These are phyloP conservation scores for Fusarium sp. DNA, from an alignment of 2,329 filamentous ascomycete genomes.

Conservation along the genomic window DNA sequence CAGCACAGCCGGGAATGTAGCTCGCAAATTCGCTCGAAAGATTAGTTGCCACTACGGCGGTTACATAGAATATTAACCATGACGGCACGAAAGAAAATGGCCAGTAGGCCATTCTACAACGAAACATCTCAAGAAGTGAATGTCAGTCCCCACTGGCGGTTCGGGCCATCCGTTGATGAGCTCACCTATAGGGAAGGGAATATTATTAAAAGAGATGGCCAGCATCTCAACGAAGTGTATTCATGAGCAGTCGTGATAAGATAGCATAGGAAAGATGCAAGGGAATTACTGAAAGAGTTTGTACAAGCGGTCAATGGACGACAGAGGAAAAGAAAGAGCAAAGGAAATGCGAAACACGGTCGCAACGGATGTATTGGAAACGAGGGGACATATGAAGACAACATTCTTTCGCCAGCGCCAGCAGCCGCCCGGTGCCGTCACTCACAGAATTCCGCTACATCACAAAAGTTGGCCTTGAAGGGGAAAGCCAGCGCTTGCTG, in stretches of 20 bases:
- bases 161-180: not conserved
- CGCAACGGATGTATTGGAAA: constrained; percentile 27
- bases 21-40: constrained; percentile 58
- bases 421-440: constrained; percentile 19
- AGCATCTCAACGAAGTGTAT: constrained; percentile 56
- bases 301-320: constrained; percentile 26
- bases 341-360: constrained; percentile 39
- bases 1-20: constrained; percentile 72
- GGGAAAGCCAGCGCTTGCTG: constrained; percentile 42
- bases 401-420: constrained; percentile 10
- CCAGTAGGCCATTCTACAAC: constrained; percentile 61
- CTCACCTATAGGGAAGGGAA: constrained; percentile 49
- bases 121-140: constrained; percentile 56
- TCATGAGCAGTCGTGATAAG: constrained; percentile 46
- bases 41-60: constrained; percentile 49
- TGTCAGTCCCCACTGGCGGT: constrained; percentile 15
- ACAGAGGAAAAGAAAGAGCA: constrained; percentile 28
- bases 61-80: constrained; percentile 53
- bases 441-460: constrained; percentile 23
- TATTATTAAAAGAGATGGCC: constrained; percentile 53
- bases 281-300: constrained; percentile 20
- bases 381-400: constrained; percentile 39
- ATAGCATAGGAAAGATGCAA: constrained; percentile 30
- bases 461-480: constrained; percentile 10
- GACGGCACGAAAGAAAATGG: constrained; percentile 51